Evolutionary conservation across 2,329 filamentous ascomycete species (phyloP).

Genomic region (Cephalotrichum gorgonifer): DNA sequence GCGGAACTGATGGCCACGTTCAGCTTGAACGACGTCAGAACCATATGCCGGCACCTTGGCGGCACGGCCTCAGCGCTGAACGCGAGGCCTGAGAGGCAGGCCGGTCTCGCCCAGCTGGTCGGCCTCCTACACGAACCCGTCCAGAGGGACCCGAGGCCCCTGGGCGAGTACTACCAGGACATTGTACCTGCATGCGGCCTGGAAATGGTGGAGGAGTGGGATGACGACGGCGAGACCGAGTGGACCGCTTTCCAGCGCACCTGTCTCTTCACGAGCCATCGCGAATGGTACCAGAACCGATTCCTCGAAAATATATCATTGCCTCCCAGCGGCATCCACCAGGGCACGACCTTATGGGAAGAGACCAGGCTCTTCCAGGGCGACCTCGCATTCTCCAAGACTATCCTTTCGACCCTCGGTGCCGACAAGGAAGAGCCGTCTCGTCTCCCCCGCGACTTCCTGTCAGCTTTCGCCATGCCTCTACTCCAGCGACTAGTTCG

Average conservation of each 20-base stretch:
- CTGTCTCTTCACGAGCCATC: not conserved
- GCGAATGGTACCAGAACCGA: not conserved
- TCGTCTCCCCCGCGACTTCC: conserved; percentile 11
- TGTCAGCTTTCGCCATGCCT: conserved; percentile 11
- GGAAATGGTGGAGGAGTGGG: conserved; percentile 11
- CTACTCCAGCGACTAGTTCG: conserved; percentile 12
- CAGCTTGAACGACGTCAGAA: conserved; percentile 12
- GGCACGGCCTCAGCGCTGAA: conserved; percentile 11
- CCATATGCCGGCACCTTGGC: conserved; percentile 12
- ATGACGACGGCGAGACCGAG: conserved; percentile 4
- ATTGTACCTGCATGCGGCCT: conserved; percentile 14
- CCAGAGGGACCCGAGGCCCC: conserved; percentile 11
- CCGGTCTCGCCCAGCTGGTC: conserved; percentile 12
- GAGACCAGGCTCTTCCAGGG: not conserved
- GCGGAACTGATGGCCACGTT: conserved; percentile 14
- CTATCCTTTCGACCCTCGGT: not conserved
- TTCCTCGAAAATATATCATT: not conserved
- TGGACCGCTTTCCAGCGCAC: not conserved
- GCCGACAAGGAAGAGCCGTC: not conserved
- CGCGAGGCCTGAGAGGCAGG: conserved; percentile 12
- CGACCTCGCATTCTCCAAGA: not conserved
- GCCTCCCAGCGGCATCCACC: not conserved
- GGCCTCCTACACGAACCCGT: conserved; percentile 8
- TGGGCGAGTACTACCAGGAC: conserved; percentile 12
- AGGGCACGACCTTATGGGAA: not conserved